A percentile compares a stretch with the other conserved stretches of the same genome.
Evolutionary conservation across 2,329 filamentous ascomycete genomes (phyloP).

Genomic region (Ophiostoma sp.): DNA sequence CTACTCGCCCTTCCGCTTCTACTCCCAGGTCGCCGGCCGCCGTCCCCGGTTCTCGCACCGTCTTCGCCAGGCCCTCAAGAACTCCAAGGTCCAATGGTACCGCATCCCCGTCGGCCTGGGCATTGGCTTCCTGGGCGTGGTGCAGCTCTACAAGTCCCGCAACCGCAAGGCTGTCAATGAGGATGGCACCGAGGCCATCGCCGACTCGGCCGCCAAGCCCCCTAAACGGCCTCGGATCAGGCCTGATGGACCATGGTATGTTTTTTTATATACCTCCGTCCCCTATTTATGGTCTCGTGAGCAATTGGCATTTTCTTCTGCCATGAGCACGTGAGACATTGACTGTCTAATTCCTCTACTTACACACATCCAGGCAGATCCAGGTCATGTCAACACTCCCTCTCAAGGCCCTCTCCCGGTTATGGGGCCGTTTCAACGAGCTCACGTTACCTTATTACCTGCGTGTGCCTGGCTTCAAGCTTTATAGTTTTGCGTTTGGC

Average conservation of each 20-base stretch:
- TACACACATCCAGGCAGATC: slow-evolving; percentile 58
- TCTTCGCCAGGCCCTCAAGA: slow-evolving; percentile 46
- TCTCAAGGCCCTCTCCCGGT: slow-evolving; percentile 78
- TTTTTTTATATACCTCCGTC: neutral
- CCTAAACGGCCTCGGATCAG: slow-evolving; percentile 59
- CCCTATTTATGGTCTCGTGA: neutral
- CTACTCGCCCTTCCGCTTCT: slow-evolving; percentile 37
- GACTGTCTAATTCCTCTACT: neutral
- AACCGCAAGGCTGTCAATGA: slow-evolving; percentile 48
- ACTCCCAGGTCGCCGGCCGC: slow-evolving; percentile 42
- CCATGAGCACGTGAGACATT: slow-evolving; percentile 17
- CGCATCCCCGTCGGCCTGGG: slow-evolving; percentile 83
- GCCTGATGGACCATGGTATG: slow-evolving; percentile 77
- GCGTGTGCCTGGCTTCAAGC: slow-evolving; percentile 81
- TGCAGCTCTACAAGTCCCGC: slow-evolving; percentile 76
- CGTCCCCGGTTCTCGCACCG: slow-evolving; percentile 49
- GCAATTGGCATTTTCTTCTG: neutral
- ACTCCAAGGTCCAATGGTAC: slow-evolving; percentile 71
- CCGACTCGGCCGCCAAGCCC: slow-evolving; percentile 39
- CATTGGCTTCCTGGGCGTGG: slow-evolving; percentile 73
- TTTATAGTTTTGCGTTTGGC: slow-evolving; percentile 88
- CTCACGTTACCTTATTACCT: slow-evolving; percentile 81
- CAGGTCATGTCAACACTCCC: slow-evolving; percentile 91
- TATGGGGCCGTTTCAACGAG: slow-evolving; percentile 92
- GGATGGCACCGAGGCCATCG: slow-evolving; percentile 40